Conservation (phyloP, 352 stramenopile species). For the Phytophthora europaea region DNA sequence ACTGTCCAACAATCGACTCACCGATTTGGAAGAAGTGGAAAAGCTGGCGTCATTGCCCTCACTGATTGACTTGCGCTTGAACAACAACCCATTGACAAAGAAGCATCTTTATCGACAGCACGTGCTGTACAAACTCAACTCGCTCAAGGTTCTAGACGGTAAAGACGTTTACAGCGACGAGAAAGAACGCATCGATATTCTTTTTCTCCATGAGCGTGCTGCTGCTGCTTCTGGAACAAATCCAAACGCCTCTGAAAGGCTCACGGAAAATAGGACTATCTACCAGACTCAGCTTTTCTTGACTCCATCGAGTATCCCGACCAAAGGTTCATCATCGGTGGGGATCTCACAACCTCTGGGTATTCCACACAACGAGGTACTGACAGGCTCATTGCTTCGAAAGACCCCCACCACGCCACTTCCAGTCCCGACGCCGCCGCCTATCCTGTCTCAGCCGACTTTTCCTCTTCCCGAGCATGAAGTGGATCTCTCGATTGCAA, state of each 20-base stretch:
- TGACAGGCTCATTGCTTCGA: conserved; percentile 57
- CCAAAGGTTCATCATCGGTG: conserved; percentile 28
- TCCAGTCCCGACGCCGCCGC: conserved; percentile 23
- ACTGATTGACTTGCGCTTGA: conserved; percentile 70
- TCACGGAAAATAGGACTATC: conserved; percentile 26
- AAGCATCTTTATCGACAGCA: conserved; percentile 87
- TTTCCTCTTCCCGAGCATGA: conserved; percentile 56
- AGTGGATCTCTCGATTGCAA: conserved; percentile 51
- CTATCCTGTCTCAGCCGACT: conserved; percentile 27
- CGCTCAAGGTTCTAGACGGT: conserved; percentile 69
- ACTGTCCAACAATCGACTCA: conserved; percentile 81
- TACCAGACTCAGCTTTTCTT: conserved; percentile 44
- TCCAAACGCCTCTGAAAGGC: conserved; percentile 24
- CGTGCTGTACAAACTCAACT: conserved; percentile 66
- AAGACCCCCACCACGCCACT: conserved; percentile 42
- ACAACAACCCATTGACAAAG: conserved; percentile 82
- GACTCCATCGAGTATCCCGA: conserved; percentile 58
- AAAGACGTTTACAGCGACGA: conserved; percentile 82
- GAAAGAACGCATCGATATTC: conserved; percentile 68
- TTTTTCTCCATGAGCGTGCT: conserved; percentile 81
- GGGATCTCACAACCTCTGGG: conserved; percentile 28
- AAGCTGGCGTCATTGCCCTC: conserved; percentile 63
- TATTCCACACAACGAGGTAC: conserved; percentile 45
- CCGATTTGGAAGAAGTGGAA: conserved; percentile 86
- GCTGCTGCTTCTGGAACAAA: conserved; percentile 27